A percentile compares a stretch with the other conserved stretches of the same genome.
These are phyloP conservation scores for Phytopythium chamaehyphon DNA, from an alignment of 352 stramenopile genomes.

Conservation along the genomic window DNA sequence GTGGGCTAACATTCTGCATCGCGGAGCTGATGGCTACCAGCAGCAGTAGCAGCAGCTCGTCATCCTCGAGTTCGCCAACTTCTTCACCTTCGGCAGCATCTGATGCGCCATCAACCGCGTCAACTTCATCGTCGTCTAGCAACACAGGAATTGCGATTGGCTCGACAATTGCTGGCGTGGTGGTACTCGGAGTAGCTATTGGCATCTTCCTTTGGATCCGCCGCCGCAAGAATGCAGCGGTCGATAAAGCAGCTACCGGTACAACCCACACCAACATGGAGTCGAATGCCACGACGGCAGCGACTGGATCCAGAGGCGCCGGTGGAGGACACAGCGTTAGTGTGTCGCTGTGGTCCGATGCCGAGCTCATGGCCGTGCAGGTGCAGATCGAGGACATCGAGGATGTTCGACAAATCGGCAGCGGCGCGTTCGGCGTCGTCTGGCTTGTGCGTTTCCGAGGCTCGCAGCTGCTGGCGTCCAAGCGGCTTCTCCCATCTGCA, in stretches of 20 bases:
- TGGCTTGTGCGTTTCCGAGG: slow-evolving; percentile 65
- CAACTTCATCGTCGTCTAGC: background rate
- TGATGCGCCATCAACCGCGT: background rate
- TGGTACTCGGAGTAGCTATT: too few species aligned
- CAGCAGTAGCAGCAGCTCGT: background rate
- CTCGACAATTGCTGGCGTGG: too few species aligned
- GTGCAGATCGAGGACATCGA: slow-evolving; percentile 19
- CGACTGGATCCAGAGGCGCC: background rate
- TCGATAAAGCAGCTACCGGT: too few species aligned
- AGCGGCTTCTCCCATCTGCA: background rate
- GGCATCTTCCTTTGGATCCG: too few species aligned
- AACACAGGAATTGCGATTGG: too few species aligned
- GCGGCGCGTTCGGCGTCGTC: slow-evolving; percentile 77
- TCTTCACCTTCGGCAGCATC: background rate
- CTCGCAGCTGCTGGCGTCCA: slow-evolving; percentile 6
- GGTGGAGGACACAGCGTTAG: background rate
- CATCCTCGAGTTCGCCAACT: background rate
- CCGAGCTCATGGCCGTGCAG: slow-evolving; percentile 21
- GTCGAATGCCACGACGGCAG: background rate
- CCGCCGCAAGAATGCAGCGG: too few species aligned
- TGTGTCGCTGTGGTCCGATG: slow-evolving; percentile 14
- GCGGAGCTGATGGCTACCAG: background rate
- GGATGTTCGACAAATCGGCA: slow-evolving; percentile 53
- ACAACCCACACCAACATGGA: too few species aligned
- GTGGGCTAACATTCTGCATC: background rate